Base-by-base conservation (phyloP, 1,284 basidiomycete species). In the Ceratobasidium sp. region DNA sequence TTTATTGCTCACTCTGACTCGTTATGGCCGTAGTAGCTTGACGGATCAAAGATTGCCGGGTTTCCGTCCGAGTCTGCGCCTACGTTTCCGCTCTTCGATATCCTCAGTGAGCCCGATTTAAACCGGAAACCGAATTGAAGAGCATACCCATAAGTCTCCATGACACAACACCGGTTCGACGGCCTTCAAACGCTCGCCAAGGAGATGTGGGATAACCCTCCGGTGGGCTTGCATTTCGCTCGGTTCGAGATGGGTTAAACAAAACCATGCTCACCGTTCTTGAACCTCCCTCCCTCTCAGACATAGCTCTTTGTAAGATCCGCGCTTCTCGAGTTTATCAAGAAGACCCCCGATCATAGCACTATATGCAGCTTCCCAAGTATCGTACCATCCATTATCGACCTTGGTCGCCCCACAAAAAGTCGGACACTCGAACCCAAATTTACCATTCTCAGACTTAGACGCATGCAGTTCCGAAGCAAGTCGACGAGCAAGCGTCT, bases 21-120 rank as follows among this genome's bases (percentile, higher is more conserved):
- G 80, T 93, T 94, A 83, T 96, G 95, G 2, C 94, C 95, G 81
- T 91, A 96, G 83, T 93, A 95, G 9, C 91, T 92, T 1, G 94
- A 91, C 1, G 95, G 94, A 82, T 97, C 95, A 82, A 90, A 97
- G 63, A 97, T 92, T 3, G 95, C 87, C 0, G 94, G 93, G 78
- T 78, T 68, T 2, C 79, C 79, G 46, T 49, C 58, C 3, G 79
- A 20, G 33, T 94, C 91, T 23, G 89, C 86, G 0, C 94, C 94
- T 3, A 88, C 90, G 83, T 94, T 94, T 18, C 94, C 93, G 79
- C 91, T 93, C 93, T 94, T 58, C 26, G n/a, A n/a, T n/a, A n/a
- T n/a, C n/a, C n/a, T n/a, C n/a, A n/a, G n/a, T n/a, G n/a, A n/a
- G n/a, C n/a, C n/a, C n/a, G n/a, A n/a, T n/a, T n/a, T n/a, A n/a